Percentiles rank a stretch among this genome's conserved stretches.
Evolutionary conservation across 208 protist species (phyloP).

Genomic region (Tritrichomonas foetus): DNA sequence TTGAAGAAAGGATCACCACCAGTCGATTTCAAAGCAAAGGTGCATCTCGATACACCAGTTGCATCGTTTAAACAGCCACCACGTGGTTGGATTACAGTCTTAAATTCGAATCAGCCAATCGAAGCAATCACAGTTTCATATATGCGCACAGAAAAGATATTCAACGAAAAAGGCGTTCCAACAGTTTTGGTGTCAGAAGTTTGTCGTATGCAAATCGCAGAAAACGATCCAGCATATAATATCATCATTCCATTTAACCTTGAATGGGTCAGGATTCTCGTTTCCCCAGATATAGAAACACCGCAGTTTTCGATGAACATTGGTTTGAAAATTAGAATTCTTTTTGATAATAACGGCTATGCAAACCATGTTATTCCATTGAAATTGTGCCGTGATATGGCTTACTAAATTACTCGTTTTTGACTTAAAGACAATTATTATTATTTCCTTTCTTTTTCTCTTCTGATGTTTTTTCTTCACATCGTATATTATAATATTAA

Average conservation of each 20-base stretch:
- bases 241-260: constrained; percentile 1
- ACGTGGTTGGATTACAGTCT: neutral
- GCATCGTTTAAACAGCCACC: neutral
- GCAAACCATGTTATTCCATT: neutral
- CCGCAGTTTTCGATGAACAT: neutral
- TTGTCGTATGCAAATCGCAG: neutral
- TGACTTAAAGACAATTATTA: no score
- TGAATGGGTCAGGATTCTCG: neutral
- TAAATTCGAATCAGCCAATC: neutral
- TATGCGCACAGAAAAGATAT: neutral
- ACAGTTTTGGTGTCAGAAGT: neutral
- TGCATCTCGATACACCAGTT: neutral
- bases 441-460: no score
- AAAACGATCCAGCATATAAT: neutral
- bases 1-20: neutral
- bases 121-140: neutral
- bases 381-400: neutral
- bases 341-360: neutral
- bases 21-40: neutral
- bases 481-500: no score
- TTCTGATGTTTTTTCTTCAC: no score
- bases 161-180: neutral
- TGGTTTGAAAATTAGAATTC: neutral
- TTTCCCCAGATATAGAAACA: neutral
- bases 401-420: constrained; percentile 24